Evolutionary conservation across 306 rosid species (phyloP), one percentile per base, ranked within the genome.

Genomic region (Vicia sativa): DNA sequence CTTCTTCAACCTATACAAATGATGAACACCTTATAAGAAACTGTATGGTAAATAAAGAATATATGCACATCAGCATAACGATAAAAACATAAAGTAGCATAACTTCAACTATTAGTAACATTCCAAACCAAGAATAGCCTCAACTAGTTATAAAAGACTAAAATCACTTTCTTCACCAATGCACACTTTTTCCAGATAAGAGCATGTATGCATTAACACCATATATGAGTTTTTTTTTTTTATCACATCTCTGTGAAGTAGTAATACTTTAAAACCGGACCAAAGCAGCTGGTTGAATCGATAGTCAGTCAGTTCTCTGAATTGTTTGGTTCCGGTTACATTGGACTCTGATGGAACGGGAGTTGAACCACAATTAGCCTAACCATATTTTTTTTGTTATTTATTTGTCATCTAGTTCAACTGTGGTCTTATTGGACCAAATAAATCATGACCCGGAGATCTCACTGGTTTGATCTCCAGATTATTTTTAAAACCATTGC

Each of bases 1-100:
- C 84, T 85, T 90, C 83, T 83, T 82, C 59, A 85, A 82, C 77
- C 99, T 93, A 73, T 73, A 68, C 6, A 9, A 34, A 73, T 2
- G 41, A 64, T 75, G 4, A 39, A 25, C 78, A 66, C 14, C 61
- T 35, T 45, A 54, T 73, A 7, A 53, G 62, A 37, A 73, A 44
- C 23, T 7, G 34, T 14, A 15, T 4, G 63, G 50, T 14, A 26
- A 38, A 45, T 45, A 57, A 62, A 64, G 54, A 65, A 58, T 38
- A 59, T 21, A 61, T 39, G 16, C 49, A 23, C 50, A 49, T 21
- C 60, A 46, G 48, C 77, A 59, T 18, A 35, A 25, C 16, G 45
- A 9, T 49, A 59, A 25, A 13, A 67, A 29, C 59, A 29, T 46
- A 72, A 49, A 42, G 34, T 29, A 42, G 13, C 38, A 21, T 6